A percentile compares a stretch with the other conserved stretches of the same genome.
Evolutionary conservation across 331 rosid species (phyloP).

Genomic region (Acacia concinna): DNA sequence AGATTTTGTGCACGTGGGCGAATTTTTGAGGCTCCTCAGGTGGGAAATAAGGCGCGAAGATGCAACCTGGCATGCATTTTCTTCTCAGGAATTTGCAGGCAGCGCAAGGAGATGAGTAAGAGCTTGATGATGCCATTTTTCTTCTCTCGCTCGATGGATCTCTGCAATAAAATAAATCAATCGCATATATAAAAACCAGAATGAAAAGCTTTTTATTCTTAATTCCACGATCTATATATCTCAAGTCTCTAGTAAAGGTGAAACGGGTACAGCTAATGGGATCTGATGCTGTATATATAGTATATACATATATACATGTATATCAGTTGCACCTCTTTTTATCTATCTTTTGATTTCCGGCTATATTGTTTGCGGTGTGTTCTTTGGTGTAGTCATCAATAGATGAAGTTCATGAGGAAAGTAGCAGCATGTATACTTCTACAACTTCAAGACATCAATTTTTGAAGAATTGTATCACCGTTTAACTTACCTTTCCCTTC

Average conservation of each 20-base stretch:
- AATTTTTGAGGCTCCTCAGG: slow-evolving; percentile 97
- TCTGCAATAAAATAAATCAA: slow-evolving; percentile 22
- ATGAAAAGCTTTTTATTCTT: neutral
- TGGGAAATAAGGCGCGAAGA: slow-evolving; percentile 90
- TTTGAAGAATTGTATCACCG: slow-evolving; percentile 4
- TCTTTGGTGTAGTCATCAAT: neutral
- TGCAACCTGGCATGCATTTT: slow-evolving; percentile 84
- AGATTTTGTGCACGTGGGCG: slow-evolving; percentile 91
- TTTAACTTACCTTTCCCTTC: slow-evolving; percentile 7
- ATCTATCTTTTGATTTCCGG: neutral
- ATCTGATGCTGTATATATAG: neutral
- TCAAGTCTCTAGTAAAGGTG: neutral
- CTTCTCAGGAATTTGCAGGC: slow-evolving; percentile 93
- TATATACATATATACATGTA: neutral
- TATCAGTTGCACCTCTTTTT: slow-evolving; percentile 13
- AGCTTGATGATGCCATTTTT: slow-evolving; percentile 81
- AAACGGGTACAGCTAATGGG: slow-evolving; percentile 9
- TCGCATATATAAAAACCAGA: neutral
- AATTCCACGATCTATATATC: slow-evolving; percentile 4
- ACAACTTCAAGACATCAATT: slow-evolving; percentile 7
- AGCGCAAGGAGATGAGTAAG: slow-evolving; percentile 87
- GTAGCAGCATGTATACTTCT: neutral
- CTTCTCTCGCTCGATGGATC: slow-evolving; percentile 11
- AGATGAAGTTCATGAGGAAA: neutral
- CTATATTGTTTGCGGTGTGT: neutral